Conservation (phyloP, 345 rosid species). For the Dovyalis caffra region DNA sequence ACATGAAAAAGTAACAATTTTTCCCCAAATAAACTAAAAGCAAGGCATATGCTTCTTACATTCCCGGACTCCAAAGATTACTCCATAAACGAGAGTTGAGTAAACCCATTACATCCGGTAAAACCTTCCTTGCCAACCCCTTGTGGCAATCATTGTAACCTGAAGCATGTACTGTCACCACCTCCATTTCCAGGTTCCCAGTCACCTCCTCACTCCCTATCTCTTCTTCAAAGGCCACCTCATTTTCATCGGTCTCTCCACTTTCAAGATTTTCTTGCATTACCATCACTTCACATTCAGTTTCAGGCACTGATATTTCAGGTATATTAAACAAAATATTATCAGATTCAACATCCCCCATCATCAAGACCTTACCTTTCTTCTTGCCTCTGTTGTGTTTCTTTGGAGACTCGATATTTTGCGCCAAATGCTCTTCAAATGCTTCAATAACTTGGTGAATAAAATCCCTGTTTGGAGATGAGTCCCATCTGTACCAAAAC, state of each 20-base stretch:
- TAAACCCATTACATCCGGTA: slow-evolving; percentile 31
- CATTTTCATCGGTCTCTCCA: neutral
- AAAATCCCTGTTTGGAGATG: slow-evolving; percentile 27
- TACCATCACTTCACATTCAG: neutral
- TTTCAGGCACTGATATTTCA: neutral
- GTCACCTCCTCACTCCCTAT: neutral
- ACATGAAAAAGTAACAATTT: neutral
- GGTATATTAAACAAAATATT: neutral
- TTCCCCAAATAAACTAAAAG: neutral
- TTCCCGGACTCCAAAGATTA: slow-evolving; percentile 24
- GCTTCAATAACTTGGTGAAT: slow-evolving; percentile 29
- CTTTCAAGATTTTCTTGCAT: neutral
- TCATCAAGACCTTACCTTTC: slow-evolving; percentile 4
- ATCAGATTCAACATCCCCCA: neutral
- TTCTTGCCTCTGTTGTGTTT: slow-evolving; percentile 6
- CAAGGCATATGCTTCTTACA: neutral
- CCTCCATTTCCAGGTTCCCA: slow-evolving; percentile 11
- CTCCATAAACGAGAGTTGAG: slow-evolving; percentile 36
- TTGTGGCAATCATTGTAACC: slow-evolving; percentile 4
- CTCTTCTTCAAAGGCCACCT: neutral
- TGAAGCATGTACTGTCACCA: slow-evolving; percentile 12
- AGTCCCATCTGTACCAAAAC: slow-evolving; percentile 34
- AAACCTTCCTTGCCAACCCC: slow-evolving; percentile 36
- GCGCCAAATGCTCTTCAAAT: slow-evolving; percentile 29
- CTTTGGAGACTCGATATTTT: neutral